Conservation (phyloP, 2,329 filamentous ascomycete genomes). For the Biscogniauxia sp. region DNA sequence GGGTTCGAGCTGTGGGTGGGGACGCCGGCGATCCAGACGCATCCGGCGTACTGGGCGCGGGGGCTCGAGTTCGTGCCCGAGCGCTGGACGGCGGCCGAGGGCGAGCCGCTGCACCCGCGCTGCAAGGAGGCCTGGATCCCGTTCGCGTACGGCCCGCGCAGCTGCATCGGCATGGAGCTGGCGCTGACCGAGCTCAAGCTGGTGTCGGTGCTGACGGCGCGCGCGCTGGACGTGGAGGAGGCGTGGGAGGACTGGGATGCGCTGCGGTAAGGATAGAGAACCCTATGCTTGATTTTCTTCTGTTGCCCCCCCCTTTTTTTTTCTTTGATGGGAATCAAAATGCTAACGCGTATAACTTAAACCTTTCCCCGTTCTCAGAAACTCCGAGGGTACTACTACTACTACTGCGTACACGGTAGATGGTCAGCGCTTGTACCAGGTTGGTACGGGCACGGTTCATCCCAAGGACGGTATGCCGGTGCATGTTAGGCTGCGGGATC, state of each 20-base stretch:
- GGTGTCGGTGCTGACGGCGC: constrained; percentile 45
- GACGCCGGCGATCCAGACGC: constrained; percentile 20
- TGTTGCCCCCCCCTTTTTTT: too few species aligned
- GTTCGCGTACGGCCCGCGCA: constrained; percentile 52
- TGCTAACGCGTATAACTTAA: constrained; percentile 6
- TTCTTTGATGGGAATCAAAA: neutral
- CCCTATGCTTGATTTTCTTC: neutral
- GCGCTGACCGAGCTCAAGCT: constrained; percentile 52
- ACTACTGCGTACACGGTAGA: constrained; percentile 26
- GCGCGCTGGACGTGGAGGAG: constrained; percentile 49
- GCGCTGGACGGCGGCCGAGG: constrained; percentile 29
- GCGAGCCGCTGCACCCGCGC: constrained; percentile 25
- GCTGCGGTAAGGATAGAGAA: constrained; percentile 26
- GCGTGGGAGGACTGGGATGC: constrained; percentile 40
- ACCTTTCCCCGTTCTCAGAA: constrained; percentile 10
- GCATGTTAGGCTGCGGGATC: constrained; percentile 29
- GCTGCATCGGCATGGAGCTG: constrained; percentile 57
- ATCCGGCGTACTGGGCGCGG: constrained; percentile 31
- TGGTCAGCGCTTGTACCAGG: constrained; percentile 32
- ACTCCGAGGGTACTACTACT: constrained; percentile 22
- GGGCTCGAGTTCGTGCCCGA: constrained; percentile 37
- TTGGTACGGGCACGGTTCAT: constrained; percentile 29
- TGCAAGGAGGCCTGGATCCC: constrained; percentile 46
- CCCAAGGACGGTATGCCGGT: constrained; percentile 40
- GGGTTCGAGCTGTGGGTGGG: constrained; percentile 30